Base-by-base conservation (phyloP, 2,329 filamentous ascomycete genomes). In the Xylaria hypoxylon region DNA sequence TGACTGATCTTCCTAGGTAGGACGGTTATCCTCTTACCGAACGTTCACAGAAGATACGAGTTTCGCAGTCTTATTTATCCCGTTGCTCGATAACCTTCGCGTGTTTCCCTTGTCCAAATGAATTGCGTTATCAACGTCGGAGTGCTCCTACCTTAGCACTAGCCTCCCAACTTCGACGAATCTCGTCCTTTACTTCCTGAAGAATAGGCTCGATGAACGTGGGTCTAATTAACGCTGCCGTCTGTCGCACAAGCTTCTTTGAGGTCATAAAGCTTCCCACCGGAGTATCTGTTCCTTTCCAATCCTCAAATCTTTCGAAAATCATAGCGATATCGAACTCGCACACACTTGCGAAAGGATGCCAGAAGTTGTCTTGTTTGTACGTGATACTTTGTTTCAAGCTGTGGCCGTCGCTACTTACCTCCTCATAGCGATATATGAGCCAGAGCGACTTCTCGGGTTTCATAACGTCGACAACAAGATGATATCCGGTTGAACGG, bases 371-470 rank as follows among this genome's bases (percentile, higher is more conserved):
- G n/a, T 71, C 70, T 42, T 63, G 70, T 44, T 69, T 68, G 42
- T 70, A 71, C 19, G 68, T 67, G 38, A 65, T 70, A 15, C 57
- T 64, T 48, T 64, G 53, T 33, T 69, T 70, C 53, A 70, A 31
- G 59, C 60, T 66, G 33, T 64, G 57, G 13, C 56, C 52, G 50
- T 69, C 66, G 26, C 50, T 35, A 33, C 51, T 42, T 31, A 62
- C 51, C 61, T 71, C 70, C 24, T 64, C 55, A 40, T 71, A 70
- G 19, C 68, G 66, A 59, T 71, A 70, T 26, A 71, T 48, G 19
- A 71, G 58, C 70, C 70, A 71, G 31, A 71, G 68, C 52, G 70
- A 66, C 19, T 70, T 71, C 53, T 70, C 64, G 2, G 68, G 66
- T 33, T 63, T 69, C 24, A 64, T 68, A 24, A 71, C 58, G 42